A percentile compares a stretch with the other conserved stretches of the same genome.
Conservation (phyloP, 1,284 basidiomycete genomes). For the Takashimella tepidaria region DNA sequence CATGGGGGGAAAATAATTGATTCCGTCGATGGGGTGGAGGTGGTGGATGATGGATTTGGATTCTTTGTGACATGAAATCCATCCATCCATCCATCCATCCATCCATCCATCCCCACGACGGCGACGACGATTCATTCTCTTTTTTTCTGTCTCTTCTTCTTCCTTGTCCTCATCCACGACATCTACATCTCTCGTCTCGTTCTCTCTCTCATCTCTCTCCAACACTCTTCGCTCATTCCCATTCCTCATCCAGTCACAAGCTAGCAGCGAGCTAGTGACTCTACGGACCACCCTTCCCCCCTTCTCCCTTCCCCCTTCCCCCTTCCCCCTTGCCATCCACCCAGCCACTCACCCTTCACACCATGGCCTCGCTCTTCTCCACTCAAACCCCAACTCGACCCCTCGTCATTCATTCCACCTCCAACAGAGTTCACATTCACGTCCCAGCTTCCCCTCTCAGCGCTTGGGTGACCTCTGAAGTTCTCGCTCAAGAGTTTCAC, state of each 20-base stretch:
- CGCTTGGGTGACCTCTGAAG: constrained; percentile 77
- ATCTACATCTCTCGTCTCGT: not conserved
- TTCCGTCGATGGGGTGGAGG: too few relatives aligned
- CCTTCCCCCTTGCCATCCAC: not conserved
- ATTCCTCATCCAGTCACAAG: not conserved
- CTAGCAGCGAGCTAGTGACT: not conserved
- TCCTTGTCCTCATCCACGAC: not conserved
- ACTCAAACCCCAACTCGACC: constrained; percentile 43
- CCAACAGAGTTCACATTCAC: constrained; percentile 62
- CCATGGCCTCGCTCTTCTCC: constrained; percentile 44
- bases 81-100: not conserved
- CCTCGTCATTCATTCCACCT: constrained; percentile 46
- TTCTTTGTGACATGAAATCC: too few relatives aligned
- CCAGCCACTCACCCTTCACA: constrained; percentile 10
- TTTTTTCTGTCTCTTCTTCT: not conserved
- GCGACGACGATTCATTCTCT: too few relatives aligned
- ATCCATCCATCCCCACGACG: not conserved
- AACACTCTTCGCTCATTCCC: not conserved
- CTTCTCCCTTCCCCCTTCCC: not conserved
- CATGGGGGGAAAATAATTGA: too few relatives aligned
- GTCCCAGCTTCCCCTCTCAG: constrained; percentile 69
- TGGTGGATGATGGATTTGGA: too few relatives aligned
- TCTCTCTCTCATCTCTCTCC: not conserved
- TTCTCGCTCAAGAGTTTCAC: constrained; percentile 77
- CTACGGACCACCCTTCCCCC: not conserved